Percentiles rank a stretch among this genome's conserved stretches.
Evolutionary conservation across 2,329 filamentous ascomycete genomes (phyloP).

Genomic region (Myrmaecium sp.): DNA sequence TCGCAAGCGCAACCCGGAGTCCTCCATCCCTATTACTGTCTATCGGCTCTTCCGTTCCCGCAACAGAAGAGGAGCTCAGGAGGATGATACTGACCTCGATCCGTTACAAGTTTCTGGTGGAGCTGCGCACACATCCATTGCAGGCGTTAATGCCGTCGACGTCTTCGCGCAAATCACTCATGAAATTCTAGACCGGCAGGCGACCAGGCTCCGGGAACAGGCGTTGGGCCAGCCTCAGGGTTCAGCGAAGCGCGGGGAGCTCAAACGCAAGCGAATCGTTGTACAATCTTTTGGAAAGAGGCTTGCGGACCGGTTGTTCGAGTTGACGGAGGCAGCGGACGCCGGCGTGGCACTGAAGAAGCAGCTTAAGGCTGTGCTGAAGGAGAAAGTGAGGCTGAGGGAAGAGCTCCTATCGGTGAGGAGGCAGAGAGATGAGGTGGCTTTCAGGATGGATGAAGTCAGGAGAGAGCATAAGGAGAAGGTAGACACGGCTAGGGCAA

Average conservation of each 20-base stretch:
- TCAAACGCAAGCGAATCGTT: conserved; percentile 28
- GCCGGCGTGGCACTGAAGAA: conserved; percentile 29
- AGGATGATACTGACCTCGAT: too few relatives aligned
- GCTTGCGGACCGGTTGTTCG: conserved; percentile 31
- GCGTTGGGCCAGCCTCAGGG: conserved; percentile 20
- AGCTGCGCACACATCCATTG: conserved; percentile 14
- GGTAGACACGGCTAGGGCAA: conserved; percentile 9
- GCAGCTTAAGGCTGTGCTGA: conserved; percentile 27
- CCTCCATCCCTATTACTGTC: conserved; percentile 13
- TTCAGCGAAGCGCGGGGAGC: conserved; percentile 22
- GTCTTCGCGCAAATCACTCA: conserved; percentile 33
- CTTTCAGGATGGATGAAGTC: conserved; percentile 32
- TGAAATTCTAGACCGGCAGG: conserved; percentile 30
- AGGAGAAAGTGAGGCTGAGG: conserved; percentile 27
- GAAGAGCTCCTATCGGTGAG: conserved; percentile 31
- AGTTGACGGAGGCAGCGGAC: conserved; percentile 35
- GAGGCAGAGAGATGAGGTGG: conserved; percentile 30
- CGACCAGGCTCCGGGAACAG: conserved; percentile 23
- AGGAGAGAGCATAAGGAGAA: conserved; percentile 14
- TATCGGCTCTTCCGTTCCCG: conserved; percentile 13
- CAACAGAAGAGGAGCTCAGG: conserved; percentile 12
- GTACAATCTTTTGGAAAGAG: conserved; percentile 31
- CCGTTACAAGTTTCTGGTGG: too few relatives aligned
- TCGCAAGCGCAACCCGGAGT: conserved; percentile 8
- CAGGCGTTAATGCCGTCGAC: conserved; percentile 32